Percentiles rank a stretch among this genome's conserved stretches.
phyloP scores from a whole-genome alignment of 805 yeast species.

The Saccharomyces mikatae region DNA sequence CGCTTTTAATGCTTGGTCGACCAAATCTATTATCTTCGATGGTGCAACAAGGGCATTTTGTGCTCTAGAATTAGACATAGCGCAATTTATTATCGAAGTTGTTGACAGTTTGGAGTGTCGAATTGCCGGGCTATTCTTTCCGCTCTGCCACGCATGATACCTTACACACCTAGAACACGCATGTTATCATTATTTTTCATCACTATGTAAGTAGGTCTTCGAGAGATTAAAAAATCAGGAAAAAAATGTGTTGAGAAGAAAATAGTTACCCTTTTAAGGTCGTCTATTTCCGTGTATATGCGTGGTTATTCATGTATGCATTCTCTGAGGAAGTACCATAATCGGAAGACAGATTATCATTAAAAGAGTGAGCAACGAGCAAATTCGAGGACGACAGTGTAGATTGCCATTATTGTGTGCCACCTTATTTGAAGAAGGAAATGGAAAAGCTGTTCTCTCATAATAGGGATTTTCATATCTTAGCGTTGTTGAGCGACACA shows the following conservation, averaged over 20 bases:
- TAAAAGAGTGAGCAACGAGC: background rate
- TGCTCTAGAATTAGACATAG: background rate
- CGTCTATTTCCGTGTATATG: background rate
- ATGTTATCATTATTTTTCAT: background rate
- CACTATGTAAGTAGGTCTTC: background rate
- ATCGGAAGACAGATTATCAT: background rate
- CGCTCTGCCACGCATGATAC: background rate
- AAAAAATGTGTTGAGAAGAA: background rate
- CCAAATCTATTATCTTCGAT: background rate
- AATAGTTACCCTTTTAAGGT: background rate
- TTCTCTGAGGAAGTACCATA: background rate
- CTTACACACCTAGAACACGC: background rate
- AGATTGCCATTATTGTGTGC: too few species aligned
- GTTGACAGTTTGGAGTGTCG: background rate
- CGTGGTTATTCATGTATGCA: background rate
- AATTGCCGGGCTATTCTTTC: background rate
- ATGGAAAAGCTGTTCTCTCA: background rate
- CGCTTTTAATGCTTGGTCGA: slow-evolving; percentile 13
- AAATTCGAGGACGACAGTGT: too few species aligned
- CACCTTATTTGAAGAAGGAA: too few species aligned
- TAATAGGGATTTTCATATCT: background rate
- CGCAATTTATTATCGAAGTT: background rate
- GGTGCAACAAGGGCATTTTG: background rate
- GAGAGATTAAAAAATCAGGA: background rate
- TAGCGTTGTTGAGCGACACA: background rate